Conservation (phyloP, 768 basidiomycete genomes). For the Plicaturopsis crispa region DNA sequence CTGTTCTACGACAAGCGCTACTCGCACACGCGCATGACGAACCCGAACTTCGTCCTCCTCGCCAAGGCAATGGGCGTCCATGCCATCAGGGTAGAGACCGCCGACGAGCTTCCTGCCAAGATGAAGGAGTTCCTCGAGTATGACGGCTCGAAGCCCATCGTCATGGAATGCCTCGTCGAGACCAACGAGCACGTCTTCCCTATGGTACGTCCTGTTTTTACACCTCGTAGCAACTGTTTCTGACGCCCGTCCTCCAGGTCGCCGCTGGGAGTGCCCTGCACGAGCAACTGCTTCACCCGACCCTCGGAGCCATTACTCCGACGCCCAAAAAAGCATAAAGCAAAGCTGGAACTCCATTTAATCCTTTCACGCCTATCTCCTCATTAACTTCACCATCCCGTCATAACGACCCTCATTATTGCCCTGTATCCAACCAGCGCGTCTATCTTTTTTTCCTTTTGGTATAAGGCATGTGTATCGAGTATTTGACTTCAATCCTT, state of each 20-base stretch:
- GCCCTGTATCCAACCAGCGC: too few species aligned
- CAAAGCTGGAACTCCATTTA: too few species aligned
- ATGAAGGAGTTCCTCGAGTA: constrained; percentile 99
- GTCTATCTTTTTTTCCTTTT: too few species aligned
- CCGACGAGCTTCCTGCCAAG: constrained; percentile 79
- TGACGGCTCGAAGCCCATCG: constrained; percentile 75
- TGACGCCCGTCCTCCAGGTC: constrained; percentile 35
- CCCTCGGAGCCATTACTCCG: constrained; percentile 17
- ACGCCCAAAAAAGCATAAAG: neutral
- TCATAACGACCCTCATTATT: too few species aligned
- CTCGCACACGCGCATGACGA: constrained; percentile 92
- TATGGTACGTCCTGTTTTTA: constrained; percentile 46
- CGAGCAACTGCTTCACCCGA: constrained; percentile 79
- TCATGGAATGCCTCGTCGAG: constrained; percentile 88
- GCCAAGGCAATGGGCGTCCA: constrained; percentile 90
- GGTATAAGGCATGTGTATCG: too few species aligned
- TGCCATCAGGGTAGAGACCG: constrained; percentile 66
- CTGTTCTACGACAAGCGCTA: constrained; percentile 97
- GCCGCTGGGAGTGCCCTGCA: constrained; percentile 93
- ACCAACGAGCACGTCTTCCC: constrained; percentile 85
- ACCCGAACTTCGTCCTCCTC: constrained; percentile 90
- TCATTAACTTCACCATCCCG: too few species aligned
- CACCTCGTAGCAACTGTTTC: constrained; percentile 10
- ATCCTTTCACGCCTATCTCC: too few species aligned
- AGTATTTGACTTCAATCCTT: too few species aligned